These are phyloP conservation scores for Coniochaeta hoffmannii DNA, from an alignment of 2,329 filamentous ascomycete species.

Conservation along the genomic window DNA sequence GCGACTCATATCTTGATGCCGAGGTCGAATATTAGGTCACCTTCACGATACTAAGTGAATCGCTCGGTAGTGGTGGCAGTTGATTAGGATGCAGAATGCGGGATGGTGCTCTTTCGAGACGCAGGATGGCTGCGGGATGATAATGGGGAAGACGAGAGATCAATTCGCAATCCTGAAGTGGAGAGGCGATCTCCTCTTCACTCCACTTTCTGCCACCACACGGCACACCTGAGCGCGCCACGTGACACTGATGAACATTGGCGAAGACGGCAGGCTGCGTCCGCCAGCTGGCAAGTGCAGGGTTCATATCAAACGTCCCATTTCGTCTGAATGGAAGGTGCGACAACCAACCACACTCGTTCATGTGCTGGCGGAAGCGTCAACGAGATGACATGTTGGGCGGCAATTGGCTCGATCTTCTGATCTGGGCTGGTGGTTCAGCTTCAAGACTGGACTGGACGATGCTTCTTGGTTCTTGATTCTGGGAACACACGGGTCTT, in stretches of 20 bases:
- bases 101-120: conserved; percentile 1
- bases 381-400: not conserved
- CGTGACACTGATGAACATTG: not conserved
- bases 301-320: too few relatives aligned
- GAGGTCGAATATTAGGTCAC: conserved; percentile 16
- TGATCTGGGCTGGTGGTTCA: too few relatives aligned
- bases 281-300: not conserved
- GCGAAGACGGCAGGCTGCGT: not conserved
- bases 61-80: conserved; percentile 8
- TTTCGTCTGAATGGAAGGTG: not conserved
- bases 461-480: too few relatives aligned
- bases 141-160: conserved; percentile 3
- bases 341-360: not conserved
- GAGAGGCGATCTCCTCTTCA: conserved; percentile 1
- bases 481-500: too few relatives aligned
- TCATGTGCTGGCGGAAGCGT: not conserved
- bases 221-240: not conserved
- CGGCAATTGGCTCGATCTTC: not conserved
- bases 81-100: not conserved
- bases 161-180: conserved; percentile 1
- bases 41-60: conserved; percentile 13
- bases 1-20: conserved; percentile 82
- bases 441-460: too few relatives aligned
- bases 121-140: conserved; percentile 1
- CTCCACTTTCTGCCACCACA: not conserved